These are phyloP conservation scores for Globisporangium middletonii DNA, from an alignment of 352 stramenopile genomes.

Conservation along the genomic window DNA sequence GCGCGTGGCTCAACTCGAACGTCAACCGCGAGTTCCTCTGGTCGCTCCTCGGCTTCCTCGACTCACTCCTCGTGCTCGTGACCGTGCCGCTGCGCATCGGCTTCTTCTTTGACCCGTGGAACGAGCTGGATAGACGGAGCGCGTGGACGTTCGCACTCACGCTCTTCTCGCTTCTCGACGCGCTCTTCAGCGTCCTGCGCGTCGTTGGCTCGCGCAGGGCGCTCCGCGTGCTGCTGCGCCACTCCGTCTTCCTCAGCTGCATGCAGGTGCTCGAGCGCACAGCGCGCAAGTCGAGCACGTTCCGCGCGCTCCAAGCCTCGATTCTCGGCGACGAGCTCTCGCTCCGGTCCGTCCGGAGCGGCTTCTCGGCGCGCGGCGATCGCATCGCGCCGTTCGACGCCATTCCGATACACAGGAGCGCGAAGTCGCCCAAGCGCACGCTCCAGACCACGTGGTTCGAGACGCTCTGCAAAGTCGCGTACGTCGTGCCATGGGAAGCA, in stretches of 20 bases:
- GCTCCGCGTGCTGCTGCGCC: conserved; percentile 1
- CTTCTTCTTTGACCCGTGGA: conserved; percentile 38
- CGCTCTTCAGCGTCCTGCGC: conserved; percentile 7
- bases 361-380: conserved; percentile 9
- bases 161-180: conserved; percentile 22
- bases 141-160: conserved; percentile 20
- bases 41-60: conserved; percentile 14
- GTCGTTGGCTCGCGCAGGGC: neutral
- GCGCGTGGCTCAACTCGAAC: neutral
- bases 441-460: conserved; percentile 1
- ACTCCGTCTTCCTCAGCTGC: neutral
- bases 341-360: conserved; percentile 6
- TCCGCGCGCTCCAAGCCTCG: conserved; percentile 4
- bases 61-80: conserved; percentile 25
- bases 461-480: conserved; percentile 2
- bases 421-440: conserved; percentile 3
- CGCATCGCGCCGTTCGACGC: conserved; percentile 13
- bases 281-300: conserved; percentile 5
- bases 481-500: conserved; percentile 32
- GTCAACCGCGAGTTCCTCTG: neutral
- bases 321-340: conserved; percentile 2
- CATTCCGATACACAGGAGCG: conserved; percentile 1
- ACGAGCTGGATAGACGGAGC: conserved; percentile 6
- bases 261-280: conserved; percentile 2
- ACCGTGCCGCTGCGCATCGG: conserved; percentile 26